Evolutionary conservation across 2,329 filamentous ascomycete genomes (phyloP).

Genomic region (Scedosporium minutisporum): DNA sequence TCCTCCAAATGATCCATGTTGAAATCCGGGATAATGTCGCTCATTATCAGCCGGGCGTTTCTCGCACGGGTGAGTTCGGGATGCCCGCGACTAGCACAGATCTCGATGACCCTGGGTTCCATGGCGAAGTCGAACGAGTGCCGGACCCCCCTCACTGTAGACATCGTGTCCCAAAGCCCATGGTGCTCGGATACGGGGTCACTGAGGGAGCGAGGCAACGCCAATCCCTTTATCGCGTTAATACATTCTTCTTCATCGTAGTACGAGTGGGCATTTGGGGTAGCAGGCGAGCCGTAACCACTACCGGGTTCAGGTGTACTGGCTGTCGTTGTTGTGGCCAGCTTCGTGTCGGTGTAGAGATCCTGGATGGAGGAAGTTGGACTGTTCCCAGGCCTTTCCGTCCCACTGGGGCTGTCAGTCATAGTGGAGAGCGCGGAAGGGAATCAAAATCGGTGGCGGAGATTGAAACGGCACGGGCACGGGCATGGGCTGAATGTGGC

Average conservation of each 20-base stretch:
- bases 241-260: neutral
- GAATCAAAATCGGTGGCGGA: neutral
- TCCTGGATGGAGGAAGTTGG: no score
- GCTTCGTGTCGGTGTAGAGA: neutral
- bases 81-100: neutral
- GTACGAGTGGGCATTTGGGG: neutral
- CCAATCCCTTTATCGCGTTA: neutral
- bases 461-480: no score
- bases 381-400: no score
- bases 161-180: neutral
- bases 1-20: slow-evolving; percentile 12
- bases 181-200: neutral
- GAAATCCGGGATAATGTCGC: slow-evolving; percentile 18
- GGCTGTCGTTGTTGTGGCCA: neutral
- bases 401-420: no score
- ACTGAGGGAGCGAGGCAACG: neutral
- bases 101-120: neutral
- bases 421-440: no score
- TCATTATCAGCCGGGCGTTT: slow-evolving; percentile 27
- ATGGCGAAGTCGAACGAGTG: neutral
- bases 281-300: neutral
- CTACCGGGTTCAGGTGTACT: neutral
- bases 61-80: neutral
- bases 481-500: no score
- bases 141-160: neutral